These are phyloP conservation scores for Cardamine chenopodiifolia DNA, from an alignment of 345 rosid species.

Conservation along the genomic window DNA sequence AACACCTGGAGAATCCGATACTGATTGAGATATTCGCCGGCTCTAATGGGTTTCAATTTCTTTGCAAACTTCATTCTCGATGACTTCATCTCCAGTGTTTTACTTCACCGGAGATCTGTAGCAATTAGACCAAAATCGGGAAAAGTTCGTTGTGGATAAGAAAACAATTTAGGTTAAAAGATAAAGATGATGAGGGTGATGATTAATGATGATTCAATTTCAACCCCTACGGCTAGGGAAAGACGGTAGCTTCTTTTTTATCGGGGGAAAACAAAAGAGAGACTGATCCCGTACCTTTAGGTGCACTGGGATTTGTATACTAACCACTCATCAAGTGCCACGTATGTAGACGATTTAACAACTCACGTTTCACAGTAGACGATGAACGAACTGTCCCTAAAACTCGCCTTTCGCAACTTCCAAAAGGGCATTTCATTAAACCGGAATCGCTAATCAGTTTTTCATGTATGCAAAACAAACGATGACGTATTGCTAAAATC, in stretches of 20 bases:
- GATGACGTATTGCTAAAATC: background rate
- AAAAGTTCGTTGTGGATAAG: constrained; percentile 1
- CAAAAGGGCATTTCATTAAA: background rate
- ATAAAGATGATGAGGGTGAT: background rate
- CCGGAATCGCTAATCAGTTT: background rate
- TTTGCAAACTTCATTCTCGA: constrained; percentile 74
- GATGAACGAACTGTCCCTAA: background rate
- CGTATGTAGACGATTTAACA: background rate
- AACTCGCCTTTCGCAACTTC: background rate
- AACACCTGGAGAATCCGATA: constrained; percentile 62
- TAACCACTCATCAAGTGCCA: constrained; percentile 6
- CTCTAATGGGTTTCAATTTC: constrained; percentile 64
- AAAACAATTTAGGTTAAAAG: constrained; percentile 19
- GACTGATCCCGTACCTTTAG: background rate
- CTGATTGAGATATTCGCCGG: constrained; percentile 64
- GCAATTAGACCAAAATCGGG: constrained; percentile 1
- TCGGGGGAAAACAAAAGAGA: constrained; percentile 25
- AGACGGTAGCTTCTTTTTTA: constrained; percentile 39
- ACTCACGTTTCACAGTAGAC: background rate
- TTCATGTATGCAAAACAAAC: constrained; percentile 1
- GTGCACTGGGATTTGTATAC: background rate
- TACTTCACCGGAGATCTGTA: background rate
- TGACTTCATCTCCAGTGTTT: constrained; percentile 58
- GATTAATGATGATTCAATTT: constrained; percentile 19
- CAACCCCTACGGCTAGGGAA: constrained; percentile 77